Evolutionary conservation across 331 rosid species (phyloP).

Genomic region (Pyrus hybrid): DNA sequence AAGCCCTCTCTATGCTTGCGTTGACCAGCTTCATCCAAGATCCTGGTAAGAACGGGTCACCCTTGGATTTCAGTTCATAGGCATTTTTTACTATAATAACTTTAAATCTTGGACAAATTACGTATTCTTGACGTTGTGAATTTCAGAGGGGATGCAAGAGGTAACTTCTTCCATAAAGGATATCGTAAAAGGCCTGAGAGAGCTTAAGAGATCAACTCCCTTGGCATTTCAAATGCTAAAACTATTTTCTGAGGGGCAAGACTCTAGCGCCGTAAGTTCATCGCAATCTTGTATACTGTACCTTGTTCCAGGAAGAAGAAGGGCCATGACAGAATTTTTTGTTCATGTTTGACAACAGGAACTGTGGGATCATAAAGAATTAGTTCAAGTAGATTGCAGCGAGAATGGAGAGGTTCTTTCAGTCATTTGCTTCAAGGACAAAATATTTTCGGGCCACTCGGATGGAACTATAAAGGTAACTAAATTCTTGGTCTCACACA

Average conservation of each 20-base stretch:
- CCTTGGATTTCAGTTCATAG: neutral
- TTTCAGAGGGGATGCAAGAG: slow-evolving; percentile 67
- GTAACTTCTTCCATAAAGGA: slow-evolving; percentile 49
- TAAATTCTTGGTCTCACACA: neutral
- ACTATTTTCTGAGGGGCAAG: slow-evolving; percentile 48
- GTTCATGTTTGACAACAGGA: slow-evolving; percentile 42
- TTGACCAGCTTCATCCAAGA: slow-evolving; percentile 59
- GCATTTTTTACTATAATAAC: neutral
- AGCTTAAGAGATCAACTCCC: slow-evolving; percentile 62
- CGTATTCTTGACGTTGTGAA: slow-evolving; percentile 21
- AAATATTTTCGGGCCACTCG: slow-evolving; percentile 75
- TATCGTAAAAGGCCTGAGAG: slow-evolving; percentile 62
- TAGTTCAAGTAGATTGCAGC: slow-evolving; percentile 65
- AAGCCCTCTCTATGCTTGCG: slow-evolving; percentile 78
- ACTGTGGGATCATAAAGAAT: slow-evolving; percentile 73
- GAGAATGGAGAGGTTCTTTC: slow-evolving; percentile 81
- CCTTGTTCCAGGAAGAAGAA: slow-evolving; percentile 1
- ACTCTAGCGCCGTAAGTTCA: slow-evolving; percentile 56
- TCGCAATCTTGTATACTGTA: neutral
- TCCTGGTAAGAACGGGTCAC: slow-evolving; percentile 41
- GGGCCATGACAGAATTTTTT: neutral
- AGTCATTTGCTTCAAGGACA: slow-evolving; percentile 49
- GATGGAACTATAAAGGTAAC: slow-evolving; percentile 91
- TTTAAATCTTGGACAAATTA: neutral
- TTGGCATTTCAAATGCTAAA: slow-evolving; percentile 71